phyloP scores from a whole-genome alignment of 495 filamentous ascomycete species.

The Astrocystis sublimbata region DNA sequence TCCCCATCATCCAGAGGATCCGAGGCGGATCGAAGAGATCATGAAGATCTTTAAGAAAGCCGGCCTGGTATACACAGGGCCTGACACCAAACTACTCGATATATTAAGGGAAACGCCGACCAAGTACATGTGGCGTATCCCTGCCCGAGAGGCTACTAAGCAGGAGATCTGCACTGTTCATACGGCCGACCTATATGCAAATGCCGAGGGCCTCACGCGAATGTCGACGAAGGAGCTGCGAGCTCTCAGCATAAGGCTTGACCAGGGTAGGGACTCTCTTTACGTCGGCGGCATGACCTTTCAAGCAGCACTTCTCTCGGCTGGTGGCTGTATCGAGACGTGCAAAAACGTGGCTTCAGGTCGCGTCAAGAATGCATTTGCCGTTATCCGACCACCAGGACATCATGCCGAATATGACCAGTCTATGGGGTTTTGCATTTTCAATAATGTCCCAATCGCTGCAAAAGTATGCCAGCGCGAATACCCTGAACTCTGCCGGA shows the following conservation, averaged over 20 bases:
- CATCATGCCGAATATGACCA: constrained; percentile 87
- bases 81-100: constrained; percentile 45
- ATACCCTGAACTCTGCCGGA: constrained; percentile 76
- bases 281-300: constrained; percentile 86
- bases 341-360: constrained; percentile 79
- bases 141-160: constrained; percentile 69
- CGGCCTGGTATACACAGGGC: constrained; percentile 65
- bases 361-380: constrained; percentile 87
- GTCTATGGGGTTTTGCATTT: constrained; percentile 92
- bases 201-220: constrained; percentile 63
- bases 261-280: constrained; percentile 74
- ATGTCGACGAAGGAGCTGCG: constrained; percentile 63
- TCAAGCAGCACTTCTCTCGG: constrained; percentile 75
- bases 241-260: constrained; percentile 53
- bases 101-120: constrained; percentile 48
- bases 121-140: constrained; percentile 72
- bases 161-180: constrained; percentile 81
- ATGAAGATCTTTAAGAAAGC: constrained; percentile 78
- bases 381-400: constrained; percentile 89
- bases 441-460: constrained; percentile 94
- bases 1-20: constrained; percentile 92
- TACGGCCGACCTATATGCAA: constrained; percentile 69
- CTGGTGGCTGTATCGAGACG: constrained; percentile 94
- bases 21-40: constrained; percentile 84
- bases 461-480: constrained; percentile 77